Conservation (phyloP, 1,284 basidiomycete genomes). For the Chalciporus sp. region DNA sequence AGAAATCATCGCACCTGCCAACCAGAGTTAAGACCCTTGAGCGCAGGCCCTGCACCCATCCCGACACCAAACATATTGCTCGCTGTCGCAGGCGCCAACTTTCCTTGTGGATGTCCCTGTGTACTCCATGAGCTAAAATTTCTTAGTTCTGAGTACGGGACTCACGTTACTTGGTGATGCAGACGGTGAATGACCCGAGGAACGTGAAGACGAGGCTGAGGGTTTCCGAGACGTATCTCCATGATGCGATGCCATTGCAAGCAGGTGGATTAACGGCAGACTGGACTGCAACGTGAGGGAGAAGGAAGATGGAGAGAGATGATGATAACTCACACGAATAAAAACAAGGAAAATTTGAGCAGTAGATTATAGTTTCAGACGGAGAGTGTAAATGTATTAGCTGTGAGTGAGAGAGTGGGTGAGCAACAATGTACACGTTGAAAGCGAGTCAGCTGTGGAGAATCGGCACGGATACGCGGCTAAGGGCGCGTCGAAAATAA, state of each 20-base stretch:
- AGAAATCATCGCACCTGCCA: slow-evolving; percentile 62
- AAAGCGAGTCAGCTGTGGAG: slow-evolving; percentile 13
- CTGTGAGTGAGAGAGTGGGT: slow-evolving; percentile 31
- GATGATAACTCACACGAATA: slow-evolving; percentile 33
- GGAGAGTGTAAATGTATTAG: slow-evolving; percentile 38
- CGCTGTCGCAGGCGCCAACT: slow-evolving; percentile 43
- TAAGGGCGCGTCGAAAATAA: slow-evolving; percentile 31
- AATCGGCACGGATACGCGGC: slow-evolving; percentile 35
- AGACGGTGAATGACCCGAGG: slow-evolving; percentile 61
- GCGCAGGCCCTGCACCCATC: slow-evolving; percentile 47
- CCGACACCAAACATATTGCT: slow-evolving; percentile 57
- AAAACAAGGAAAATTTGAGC: slow-evolving; percentile 23
- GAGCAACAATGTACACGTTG: slow-evolving; percentile 28
- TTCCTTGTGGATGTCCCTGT: slow-evolving; percentile 47
- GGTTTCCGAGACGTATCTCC: slow-evolving; percentile 62
- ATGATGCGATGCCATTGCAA: slow-evolving; percentile 52
- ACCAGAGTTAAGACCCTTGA: slow-evolving; percentile 59
- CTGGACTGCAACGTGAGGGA: slow-evolving; percentile 27
- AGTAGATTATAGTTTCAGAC: slow-evolving; percentile 38
- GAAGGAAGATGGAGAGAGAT: slow-evolving; percentile 4
- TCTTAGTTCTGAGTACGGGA: neutral
- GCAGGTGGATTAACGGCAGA: slow-evolving; percentile 33
- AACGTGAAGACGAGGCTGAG: slow-evolving; percentile 66
- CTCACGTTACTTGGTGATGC: slow-evolving; percentile 57
- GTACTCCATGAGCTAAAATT: slow-evolving; percentile 8